Evolutionary conservation across 164 flowering plant species (phyloP), one percentile per base, ranked within the genome.

Genomic region (Pachysandra terminalis): DNA sequence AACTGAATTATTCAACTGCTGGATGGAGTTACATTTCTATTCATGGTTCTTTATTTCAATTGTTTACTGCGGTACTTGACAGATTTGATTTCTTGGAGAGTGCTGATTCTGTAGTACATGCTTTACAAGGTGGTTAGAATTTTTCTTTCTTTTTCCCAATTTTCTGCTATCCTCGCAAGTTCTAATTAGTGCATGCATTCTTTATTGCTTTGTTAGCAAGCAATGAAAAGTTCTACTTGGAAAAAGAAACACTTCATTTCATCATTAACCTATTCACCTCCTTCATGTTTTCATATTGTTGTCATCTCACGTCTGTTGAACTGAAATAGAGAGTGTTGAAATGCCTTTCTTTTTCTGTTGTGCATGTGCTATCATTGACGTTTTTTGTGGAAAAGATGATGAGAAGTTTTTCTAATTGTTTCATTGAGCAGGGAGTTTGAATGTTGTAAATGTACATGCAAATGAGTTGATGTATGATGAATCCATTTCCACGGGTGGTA

Each of bases 401-500:
- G 17, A 45, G 51, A 32, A 32, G 7, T 32, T 32, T 45, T 45
- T 45, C 15, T 61, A 61, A 10, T n/a, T 3, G 64, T 66, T 59
- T 48, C 61, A 41, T 40, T 63, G 56, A 53, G 52, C 77, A 80
- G 83, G 80, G 66, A 78, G 73, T 59, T 59, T 80, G 19, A 49
- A 70, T 66, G 73, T 23, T 60, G n/a, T 77, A 68, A 67, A 72
- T 61, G 56, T 80, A 58, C 83, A 77, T 40, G 70, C 83, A 32
- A 80, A 80, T 75, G 80, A 80, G 59, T 70, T 80, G 40, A 37
- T 12, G 22, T 80, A 74, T 17, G 71, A 74, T 53, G 77, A 65
- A 32, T 67, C 73, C 19, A 69, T 80, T 61, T 74, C 83, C 24
- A 80, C 83, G 10, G 83, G 80, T 5, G 74, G 70, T 67, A 73